Evolutionary conservation across 176 grass and related monocot species (phyloP).

Genomic region (Avena eriantha): DNA sequence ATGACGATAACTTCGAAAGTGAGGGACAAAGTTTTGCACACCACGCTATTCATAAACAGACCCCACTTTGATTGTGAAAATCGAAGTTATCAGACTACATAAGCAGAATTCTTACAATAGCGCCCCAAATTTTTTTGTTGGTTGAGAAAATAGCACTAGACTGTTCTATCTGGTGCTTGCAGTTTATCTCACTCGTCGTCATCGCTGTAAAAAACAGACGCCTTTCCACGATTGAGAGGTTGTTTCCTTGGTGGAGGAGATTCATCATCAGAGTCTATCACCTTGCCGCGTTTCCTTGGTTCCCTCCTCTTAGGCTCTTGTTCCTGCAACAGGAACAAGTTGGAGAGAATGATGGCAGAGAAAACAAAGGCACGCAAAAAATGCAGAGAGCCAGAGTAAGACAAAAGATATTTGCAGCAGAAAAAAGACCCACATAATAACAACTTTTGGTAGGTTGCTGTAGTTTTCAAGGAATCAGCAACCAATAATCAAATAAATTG

Average conservation of each 20-base stretch:
- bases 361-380: background rate
- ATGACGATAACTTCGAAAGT: background rate
- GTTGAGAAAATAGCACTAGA: background rate
- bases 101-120: background rate
- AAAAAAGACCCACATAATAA: background rate
- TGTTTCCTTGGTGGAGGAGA: slow-evolving; percentile 66
- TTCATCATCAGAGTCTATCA: slow-evolving; percentile 49
- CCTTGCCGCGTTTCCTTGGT: slow-evolving; percentile 52
- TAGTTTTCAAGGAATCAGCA: background rate
- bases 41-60: background rate
- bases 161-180: background rate
- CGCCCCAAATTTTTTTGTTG: no score
- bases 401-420: background rate
- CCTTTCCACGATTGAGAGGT: slow-evolving; percentile 43
- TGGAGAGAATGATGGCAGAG: background rate
- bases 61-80: background rate
- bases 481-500: background rate
- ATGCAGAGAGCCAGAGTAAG: background rate
- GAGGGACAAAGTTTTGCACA: background rate
- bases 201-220: slow-evolving; percentile 54
- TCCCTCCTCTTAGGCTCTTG: slow-evolving; percentile 49
- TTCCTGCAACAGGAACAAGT: slow-evolving; percentile 36
- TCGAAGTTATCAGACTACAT: background rate
- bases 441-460: background rate
- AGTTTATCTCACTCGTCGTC: slow-evolving; percentile 57